phyloP scores from a whole-genome alignment of 2,329 filamentous ascomycete genomes.

The Verticillium klebahnii region DNA sequence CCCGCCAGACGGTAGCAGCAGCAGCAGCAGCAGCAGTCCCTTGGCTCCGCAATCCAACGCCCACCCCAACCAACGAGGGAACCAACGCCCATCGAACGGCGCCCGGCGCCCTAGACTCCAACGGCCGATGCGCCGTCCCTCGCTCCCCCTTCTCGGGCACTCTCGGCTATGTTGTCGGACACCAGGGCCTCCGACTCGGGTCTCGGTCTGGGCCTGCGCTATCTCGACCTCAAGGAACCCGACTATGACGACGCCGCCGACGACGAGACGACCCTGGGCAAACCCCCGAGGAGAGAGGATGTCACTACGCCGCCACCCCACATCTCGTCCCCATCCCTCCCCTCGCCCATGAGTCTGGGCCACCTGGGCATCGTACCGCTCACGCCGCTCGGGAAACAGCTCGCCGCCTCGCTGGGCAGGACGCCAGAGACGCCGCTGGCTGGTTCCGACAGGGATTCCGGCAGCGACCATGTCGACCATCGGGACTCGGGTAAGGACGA shows the following conservation, averaged over 20 bases:
- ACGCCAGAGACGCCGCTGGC: constrained; percentile 6
- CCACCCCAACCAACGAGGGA: neutral
- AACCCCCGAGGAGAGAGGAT: neutral
- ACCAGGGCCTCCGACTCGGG: neutral
- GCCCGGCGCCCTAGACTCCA: neutral
- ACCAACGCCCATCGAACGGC: neutral
- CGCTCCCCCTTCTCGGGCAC: neutral
- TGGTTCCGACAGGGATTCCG: constrained; percentile 3
- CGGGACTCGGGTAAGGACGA: constrained; percentile 12
- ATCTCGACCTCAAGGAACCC: neutral
- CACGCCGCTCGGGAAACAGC: constrained; percentile 24
- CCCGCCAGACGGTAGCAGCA: neutral
- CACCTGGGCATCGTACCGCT: constrained; percentile 24
- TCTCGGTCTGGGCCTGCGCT: neutral
- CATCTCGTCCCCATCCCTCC: constrained; percentile 15
- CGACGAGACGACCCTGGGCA: neutral
- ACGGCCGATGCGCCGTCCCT: neutral
- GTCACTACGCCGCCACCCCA: constrained; percentile 12
- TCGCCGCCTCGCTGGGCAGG: constrained; percentile 14
- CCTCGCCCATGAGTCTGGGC: constrained; percentile 21
- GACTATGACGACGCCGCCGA: neutral
- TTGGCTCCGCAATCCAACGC: neutral
- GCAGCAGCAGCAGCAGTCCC: neutral
- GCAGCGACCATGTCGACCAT: constrained; percentile 4
- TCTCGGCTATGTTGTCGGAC: constrained; percentile 1